These are phyloP conservation scores for Hanseniaspora lachancei DNA, from an alignment of 805 yeast genomes.

Conservation along the genomic window DNA sequence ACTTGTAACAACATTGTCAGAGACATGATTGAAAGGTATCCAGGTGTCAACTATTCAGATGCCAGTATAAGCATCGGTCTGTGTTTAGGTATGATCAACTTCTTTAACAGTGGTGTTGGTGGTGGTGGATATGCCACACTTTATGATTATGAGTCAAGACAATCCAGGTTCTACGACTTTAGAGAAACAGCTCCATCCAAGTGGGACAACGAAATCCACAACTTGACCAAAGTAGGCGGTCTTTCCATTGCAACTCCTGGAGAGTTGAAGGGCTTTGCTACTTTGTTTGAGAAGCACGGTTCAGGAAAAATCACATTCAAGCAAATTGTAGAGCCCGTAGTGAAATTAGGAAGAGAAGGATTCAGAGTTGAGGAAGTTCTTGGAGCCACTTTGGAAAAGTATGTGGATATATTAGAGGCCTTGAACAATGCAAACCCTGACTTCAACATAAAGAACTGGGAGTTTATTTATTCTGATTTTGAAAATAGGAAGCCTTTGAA, in stretches of 20 bases:
- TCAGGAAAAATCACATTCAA: slow-evolving; percentile 62
- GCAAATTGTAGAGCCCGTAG: slow-evolving; percentile 63
- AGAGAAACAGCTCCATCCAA: slow-evolving; percentile 72
- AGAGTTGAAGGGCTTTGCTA: slow-evolving; percentile 71
- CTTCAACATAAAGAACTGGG: slow-evolving; percentile 37
- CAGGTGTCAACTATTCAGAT: slow-evolving; percentile 62
- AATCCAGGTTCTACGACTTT: slow-evolving; percentile 53
- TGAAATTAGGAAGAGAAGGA: slow-evolving; percentile 50
- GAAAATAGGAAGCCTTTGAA: slow-evolving; percentile 26
- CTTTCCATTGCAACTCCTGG: slow-evolving; percentile 87
- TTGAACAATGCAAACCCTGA: background rate
- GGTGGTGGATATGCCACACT: slow-evolving; percentile 71
- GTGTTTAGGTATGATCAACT: slow-evolving; percentile 73
- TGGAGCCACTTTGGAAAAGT: slow-evolving; percentile 32
- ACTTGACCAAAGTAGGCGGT: slow-evolving; percentile 61
- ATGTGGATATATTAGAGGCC: slow-evolving; percentile 25
- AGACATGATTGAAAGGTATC: slow-evolving; percentile 20
- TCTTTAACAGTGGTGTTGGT: slow-evolving; percentile 80
- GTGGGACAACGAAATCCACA: slow-evolving; percentile 56
- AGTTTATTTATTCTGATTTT: slow-evolving; percentile 33
- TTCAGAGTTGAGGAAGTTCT: slow-evolving; percentile 40
- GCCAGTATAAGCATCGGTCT: slow-evolving; percentile 81
- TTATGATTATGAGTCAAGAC: background rate
- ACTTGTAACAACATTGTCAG: slow-evolving; percentile 24
- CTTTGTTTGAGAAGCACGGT: slow-evolving; percentile 46